Percentiles rank a stretch among this genome's conserved stretches.
Conservation (phyloP, 2,329 filamentous ascomycete genomes). For the Exophiala xenobiotica region DNA sequence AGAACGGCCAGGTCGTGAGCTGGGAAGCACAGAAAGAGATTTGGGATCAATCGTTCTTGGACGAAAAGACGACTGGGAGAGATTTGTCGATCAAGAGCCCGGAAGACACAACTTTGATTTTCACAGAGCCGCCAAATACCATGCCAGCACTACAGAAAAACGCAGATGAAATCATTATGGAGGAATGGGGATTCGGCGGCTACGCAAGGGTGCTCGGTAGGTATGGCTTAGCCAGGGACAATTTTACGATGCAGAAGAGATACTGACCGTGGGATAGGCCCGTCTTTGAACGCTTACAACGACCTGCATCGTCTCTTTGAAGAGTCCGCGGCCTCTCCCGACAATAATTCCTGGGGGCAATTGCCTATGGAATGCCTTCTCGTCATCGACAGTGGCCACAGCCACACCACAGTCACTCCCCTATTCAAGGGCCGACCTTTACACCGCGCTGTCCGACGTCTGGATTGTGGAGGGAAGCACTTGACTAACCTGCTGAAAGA, state of each 20-base stretch:
- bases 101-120: conserved; percentile 74
- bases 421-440: conserved; percentile 77
- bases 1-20: conserved; percentile 92
- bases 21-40: conserved; percentile 96
- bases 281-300: conserved; percentile 78
- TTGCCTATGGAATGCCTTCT: conserved; percentile 76
- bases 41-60: conserved; percentile 87
- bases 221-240: conserved; percentile 34
- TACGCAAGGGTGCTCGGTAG: conserved; percentile 74
- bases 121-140: conserved; percentile 83
- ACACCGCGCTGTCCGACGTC: conserved; percentile 75
- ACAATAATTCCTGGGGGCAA: conserved; percentile 38
- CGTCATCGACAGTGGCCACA: conserved; percentile 88
- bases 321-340: conserved; percentile 47
- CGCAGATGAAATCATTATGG: conserved; percentile 94
- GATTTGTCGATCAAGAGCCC: conserved; percentile 57
- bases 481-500: conserved; percentile 91
- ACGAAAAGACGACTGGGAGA: conserved; percentile 62
- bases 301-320: conserved; percentile 70
- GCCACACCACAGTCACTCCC: conserved; percentile 86
- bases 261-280: conserved; percentile 58
- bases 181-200: conserved; percentile 89
- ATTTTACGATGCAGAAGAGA: too few species aligned
- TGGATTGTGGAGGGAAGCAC: conserved; percentile 90
- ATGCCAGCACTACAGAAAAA: conserved; percentile 79